Evolutionary conservation across 768 basidiomycete species (phyloP).

Genomic region (Amanita exitialis): DNA sequence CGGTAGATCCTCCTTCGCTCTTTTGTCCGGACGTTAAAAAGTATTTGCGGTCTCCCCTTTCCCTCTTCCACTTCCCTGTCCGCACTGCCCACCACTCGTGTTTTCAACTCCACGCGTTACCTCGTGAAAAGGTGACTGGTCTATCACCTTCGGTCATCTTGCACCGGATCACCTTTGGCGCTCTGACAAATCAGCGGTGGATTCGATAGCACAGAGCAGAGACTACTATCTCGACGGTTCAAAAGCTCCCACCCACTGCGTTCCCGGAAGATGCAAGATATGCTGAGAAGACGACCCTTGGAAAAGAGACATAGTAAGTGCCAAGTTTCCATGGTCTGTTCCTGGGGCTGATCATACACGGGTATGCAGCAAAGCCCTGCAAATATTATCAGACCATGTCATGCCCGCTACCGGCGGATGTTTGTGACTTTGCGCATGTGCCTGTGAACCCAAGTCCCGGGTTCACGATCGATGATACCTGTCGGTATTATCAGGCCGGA

Average conservation of each 20-base stretch:
- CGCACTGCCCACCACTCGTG: not conserved
- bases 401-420: constrained; percentile 22
- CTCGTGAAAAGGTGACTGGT: not conserved
- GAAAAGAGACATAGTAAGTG: constrained; percentile 1
- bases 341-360: not conserved
- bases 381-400: constrained; percentile 23
- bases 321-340: not conserved
- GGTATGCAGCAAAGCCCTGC: constrained; percentile 24
- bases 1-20: not conserved
- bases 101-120: not conserved
- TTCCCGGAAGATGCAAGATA: constrained; percentile 1
- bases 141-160: too few relatives aligned
- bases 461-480: constrained; percentile 14
- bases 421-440: constrained; percentile 27
- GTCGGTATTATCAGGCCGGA: constrained; percentile 20
- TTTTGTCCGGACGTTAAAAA: constrained; percentile 3
- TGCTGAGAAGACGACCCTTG: not conserved
- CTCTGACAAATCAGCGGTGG: too few relatives aligned
- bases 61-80: not conserved
- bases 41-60: not conserved
- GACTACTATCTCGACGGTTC: too few relatives aligned
- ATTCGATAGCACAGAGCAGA: too few relatives aligned
- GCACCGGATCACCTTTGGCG: too few relatives aligned
- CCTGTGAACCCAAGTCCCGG: constrained; percentile 13
- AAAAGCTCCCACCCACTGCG: too few relatives aligned